Conservation (phyloP, 352 stramenopile species). For the Phytophthora chlamydospora region DNA sequence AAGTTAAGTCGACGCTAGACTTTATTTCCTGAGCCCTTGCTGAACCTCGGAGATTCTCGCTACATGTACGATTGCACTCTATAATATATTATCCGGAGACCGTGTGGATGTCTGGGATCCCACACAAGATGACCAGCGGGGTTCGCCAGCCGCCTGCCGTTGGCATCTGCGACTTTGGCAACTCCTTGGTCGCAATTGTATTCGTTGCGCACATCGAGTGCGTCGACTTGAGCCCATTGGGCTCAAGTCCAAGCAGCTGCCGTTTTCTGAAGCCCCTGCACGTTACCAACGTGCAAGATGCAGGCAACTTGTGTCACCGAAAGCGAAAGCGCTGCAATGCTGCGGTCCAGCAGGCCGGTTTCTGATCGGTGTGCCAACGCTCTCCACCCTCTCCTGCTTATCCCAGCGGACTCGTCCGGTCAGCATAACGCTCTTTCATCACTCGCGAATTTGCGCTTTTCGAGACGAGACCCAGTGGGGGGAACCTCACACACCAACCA, state of each 20-base stretch:
- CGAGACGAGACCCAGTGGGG: not conserved
- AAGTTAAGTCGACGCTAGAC: no score
- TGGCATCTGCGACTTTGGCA: constrained; percentile 2
- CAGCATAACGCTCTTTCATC: constrained; percentile 11
- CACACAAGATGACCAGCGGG: no score
- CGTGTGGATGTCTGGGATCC: no score
- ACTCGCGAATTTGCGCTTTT: constrained; percentile 23
- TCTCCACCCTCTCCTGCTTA: constrained; percentile 32
- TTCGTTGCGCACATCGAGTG: not conserved
- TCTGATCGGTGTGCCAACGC: constrained; percentile 27
- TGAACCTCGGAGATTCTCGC: no score
- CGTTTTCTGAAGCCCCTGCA: constrained; percentile 20
- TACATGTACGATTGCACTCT: no score
- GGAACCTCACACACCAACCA: constrained; percentile 4
- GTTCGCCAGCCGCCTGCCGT: no score
- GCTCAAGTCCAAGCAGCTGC: not conserved
- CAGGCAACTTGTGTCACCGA: constrained; percentile 29
- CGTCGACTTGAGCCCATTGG: not conserved
- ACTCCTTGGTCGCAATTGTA: not conserved
- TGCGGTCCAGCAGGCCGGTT: constrained; percentile 17
- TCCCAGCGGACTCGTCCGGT: constrained; percentile 15
- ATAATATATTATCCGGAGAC: no score
- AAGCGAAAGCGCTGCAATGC: constrained; percentile 14
- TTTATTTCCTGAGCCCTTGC: no score
- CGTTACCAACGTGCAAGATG: constrained; percentile 25